Evolutionary conservation across 2,329 filamentous ascomycete genomes (phyloP), one percentile per base, ranked within the genome.

Genomic region (Aspergillus ruber): DNA sequence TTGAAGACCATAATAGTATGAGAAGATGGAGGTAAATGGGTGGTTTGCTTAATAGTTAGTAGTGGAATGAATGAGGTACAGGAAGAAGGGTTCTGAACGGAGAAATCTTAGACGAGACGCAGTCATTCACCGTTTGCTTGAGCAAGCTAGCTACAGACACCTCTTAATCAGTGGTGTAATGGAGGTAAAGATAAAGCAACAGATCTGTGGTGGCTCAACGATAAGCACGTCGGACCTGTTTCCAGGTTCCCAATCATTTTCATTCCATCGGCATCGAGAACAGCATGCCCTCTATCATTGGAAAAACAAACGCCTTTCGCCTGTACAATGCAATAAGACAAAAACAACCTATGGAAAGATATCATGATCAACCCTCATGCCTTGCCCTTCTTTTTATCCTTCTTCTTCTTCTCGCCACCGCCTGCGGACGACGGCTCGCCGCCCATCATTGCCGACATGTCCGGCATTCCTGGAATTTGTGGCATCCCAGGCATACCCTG

Each of bases 351-450:
- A 55, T 44, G 45, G 50, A 57, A 47, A 54, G 35, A 47, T 39
- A 48, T 48, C 32, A 45, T 15, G 45, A 42, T 41, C 20, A 41
- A 42, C 43, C 20, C 32, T 17, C 45, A 69, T 36, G 65, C 67
- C 56, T 75, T 75, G 42, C 62, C 65, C 61, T 72, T 74, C 66
- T 76, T 77, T 62, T 75, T 75, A 47, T 74, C 67, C 56, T 77
- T 74, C 60, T 76, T 74, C 52, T 68, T 71, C 60, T 69, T 73
- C 47, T 68, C 63, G 5, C 56, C 50, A 5, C 52, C 56, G 3
- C 56, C 56, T n/a, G 56, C 54, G 21, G 54, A 61, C 9, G 62
- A 59, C 17, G 60, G 44, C 42, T 63, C 63, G 13, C 65, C 58
- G 6, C 71, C 74, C 45, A 77, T 74, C 68, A 78, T 73, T 13